Percentiles rank a stretch among this genome's conserved stretches.
Evolutionary conservation across 1,284 basidiomycete genomes (phyloP).

Genomic region (Irpex sp.): DNA sequence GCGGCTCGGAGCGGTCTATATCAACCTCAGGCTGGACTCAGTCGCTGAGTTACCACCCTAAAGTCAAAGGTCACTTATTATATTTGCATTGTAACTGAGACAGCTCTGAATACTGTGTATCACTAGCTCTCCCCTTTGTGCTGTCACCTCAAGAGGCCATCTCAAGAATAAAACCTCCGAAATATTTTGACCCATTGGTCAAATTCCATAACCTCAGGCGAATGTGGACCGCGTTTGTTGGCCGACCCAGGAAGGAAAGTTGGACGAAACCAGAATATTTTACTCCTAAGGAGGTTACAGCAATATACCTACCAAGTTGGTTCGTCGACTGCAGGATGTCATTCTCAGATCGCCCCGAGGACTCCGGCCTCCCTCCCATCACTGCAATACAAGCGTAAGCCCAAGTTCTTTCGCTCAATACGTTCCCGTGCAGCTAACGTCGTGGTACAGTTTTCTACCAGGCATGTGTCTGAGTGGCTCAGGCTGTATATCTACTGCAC

Average conservation of each 20-base stretch:
- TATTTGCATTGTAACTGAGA: not conserved
- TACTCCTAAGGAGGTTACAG: conserved; percentile 11
- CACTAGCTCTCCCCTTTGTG: conserved; percentile 34
- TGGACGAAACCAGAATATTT: not conserved
- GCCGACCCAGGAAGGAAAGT: not conserved
- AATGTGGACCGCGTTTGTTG: too few relatives aligned
- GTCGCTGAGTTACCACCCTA: conserved; percentile 13
- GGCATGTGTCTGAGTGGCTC: not conserved
- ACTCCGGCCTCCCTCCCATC: not conserved
- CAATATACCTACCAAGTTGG: conserved; percentile 63
- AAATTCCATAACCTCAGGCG: conserved; percentile 18
- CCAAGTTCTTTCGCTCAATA: too few relatives aligned
- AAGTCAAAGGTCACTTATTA: conserved; percentile 39
- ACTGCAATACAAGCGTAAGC: too few relatives aligned
- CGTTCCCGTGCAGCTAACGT: too few relatives aligned
- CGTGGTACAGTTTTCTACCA: not conserved
- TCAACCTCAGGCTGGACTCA: too few relatives aligned
- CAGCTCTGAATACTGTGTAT: not conserved
- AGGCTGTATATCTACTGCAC: not conserved
- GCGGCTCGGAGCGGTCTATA: too few relatives aligned
- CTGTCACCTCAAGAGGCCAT: conserved; percentile 31
- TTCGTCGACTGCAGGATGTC: conserved; percentile 39
- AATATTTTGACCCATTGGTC: not conserved
- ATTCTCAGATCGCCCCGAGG: not conserved
- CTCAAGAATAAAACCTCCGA: conserved; percentile 8